Evolutionary conservation across 352 stramenopile genomes (phyloP), one percentile per base, ranked within the genome.

Genomic region (Albugo candida): DNA sequence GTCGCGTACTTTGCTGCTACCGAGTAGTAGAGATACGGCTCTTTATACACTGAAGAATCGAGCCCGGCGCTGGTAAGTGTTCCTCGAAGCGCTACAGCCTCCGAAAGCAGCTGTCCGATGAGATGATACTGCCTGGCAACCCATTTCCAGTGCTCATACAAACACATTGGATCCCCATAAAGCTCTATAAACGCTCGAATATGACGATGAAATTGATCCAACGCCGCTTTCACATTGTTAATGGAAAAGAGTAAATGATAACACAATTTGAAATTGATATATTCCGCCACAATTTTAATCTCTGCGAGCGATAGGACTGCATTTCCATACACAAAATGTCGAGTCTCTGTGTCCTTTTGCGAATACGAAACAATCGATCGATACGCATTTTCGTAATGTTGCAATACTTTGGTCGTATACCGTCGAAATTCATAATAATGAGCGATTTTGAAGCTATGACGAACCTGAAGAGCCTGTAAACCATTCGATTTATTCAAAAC

Each of bases 391-490:
- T 89, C 79, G 44, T 92, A 92, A 50, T 92, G 67, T 44, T 85
- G 65, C 24, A 92, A 44, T 36, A 89, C 74, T 48, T 92, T 92
- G 44, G 70, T 84, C 40, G 74, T 89, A 47, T 85, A 83, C 5
- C 77, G 63, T 41, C 79, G 64, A 48, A 92, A 92, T 57, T 92
- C 79, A 46, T 89, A 89, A 49, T 85, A 92, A 48, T 92, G 79
- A 16, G 76, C 79, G 37, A 89, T 85, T 63, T 92, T 92, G 54
- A 92, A 92, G 49, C 70, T 81, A 40, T 85, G 64, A n/a, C 79
- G 65, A 11, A 75, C 70, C 20, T 80, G 67, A 17, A 89, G 48
- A 5, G 63, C 61, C 46, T 78, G 56, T 21, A 73, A 64, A n/a
- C 57, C 56, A 3, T 8, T 8, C 3, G 55, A 70, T 59, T 85